Evolutionary conservation across 2,329 filamentous ascomycete genomes (phyloP), one percentile per base, ranked within the genome.

Genomic region (Aplosporella prunicola): DNA sequence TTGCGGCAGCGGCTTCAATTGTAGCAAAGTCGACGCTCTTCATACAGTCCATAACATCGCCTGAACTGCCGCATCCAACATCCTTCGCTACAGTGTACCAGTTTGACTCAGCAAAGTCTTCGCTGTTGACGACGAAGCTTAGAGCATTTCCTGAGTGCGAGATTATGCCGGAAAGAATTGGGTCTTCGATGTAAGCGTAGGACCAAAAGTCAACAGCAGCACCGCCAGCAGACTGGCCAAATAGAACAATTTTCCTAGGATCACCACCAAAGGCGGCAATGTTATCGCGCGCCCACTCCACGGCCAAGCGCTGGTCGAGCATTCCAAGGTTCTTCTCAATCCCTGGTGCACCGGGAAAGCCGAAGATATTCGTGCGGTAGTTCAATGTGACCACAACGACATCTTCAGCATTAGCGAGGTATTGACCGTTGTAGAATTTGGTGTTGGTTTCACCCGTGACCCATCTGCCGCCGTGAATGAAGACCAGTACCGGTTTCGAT

Each of bases 101-200:
- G 5, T 50, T 29, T 8, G 45, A 39, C 28, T 50, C 51, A 2
- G 46, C 47, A 11, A 49, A 45, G 9, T 51, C 45, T 14, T 43
- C 47, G 1, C 51, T 58, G 24, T 52, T 53, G 6, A 44, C 46
- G 27, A 47, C 31, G 31, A 51, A 57, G 41, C 52, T 53, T 26
- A 58, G 47, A 2, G 57, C 62, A 3, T 61, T 68, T 2, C 70
- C 70, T 4, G 69, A 73, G 20, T 63, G 57, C 3, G 63, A 53
- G 39, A 72, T 67, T 8, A 70, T 51, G 3, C 60, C 67, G 5
- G 57, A 50, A n/a, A 63, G 62, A 9, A 74, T 72, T 5, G 71
- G 67, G 17, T 73, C 64, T 0, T 61, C 35, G 6, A 47, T 46
- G 39, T 63, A 70, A 0, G 69, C 63, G 35, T 69, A 74, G 0